These are phyloP conservation scores for Mycena galopus DNA, from an alignment of 768 basidiomycete species.

Conservation along the genomic window DNA sequence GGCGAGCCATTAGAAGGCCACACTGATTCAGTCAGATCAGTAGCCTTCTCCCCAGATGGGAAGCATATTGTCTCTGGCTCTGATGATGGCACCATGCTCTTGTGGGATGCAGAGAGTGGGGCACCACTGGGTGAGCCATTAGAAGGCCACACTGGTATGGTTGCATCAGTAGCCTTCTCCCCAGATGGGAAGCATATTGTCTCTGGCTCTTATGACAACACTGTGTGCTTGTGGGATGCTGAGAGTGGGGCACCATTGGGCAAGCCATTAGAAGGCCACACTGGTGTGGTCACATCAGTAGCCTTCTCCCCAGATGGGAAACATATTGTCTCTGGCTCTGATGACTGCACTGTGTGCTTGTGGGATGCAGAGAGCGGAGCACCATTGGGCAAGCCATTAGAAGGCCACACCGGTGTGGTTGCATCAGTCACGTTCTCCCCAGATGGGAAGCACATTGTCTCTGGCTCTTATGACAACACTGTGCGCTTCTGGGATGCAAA, in stretches of 20 bases:
- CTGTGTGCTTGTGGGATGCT: too few relatives aligned
- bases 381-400: background rate
- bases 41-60: background rate
- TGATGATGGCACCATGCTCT: background rate
- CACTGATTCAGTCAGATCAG: background rate
- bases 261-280: too few relatives aligned
- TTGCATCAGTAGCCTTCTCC: conserved; percentile 12
- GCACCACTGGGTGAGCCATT: background rate
- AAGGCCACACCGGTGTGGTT: background rate
- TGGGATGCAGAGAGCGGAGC: background rate
- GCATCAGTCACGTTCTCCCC: background rate
- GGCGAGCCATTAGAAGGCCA: background rate
- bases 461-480: background rate
- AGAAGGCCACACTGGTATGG: conserved; percentile 1
- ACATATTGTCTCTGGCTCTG: too few relatives aligned
- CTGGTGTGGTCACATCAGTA: too few relatives aligned
- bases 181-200: conserved; percentile 17
- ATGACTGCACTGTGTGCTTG: background rate
- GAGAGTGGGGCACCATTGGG: too few relatives aligned
- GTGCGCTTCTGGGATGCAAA: background rate
- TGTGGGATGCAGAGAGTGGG: background rate
- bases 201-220: conserved; percentile 3
- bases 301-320: too few relatives aligned
- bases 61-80: background rate
- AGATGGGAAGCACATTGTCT: background rate